These are phyloP conservation scores for Cenchrus americanus DNA, from an alignment of 176 grass and related monocot species.

Conservation along the genomic window DNA sequence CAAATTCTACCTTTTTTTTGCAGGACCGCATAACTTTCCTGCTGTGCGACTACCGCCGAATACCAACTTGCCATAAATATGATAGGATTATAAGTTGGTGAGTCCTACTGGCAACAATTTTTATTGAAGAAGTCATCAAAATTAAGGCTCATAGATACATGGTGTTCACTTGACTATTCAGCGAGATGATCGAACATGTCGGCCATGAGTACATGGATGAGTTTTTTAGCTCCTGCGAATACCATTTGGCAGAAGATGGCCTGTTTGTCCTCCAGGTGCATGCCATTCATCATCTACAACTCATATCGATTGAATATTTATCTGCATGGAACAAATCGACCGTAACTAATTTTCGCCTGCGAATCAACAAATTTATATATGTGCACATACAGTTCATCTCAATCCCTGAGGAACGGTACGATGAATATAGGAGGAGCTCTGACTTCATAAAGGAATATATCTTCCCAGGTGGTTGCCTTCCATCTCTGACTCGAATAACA, in stretches of 20 bases:
- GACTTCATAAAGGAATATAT: conserved; percentile 47
- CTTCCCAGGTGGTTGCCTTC: conserved; percentile 26
- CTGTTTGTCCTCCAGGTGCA: conserved; percentile 63
- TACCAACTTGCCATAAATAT: conserved; percentile 37
- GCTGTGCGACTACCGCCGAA: conserved; percentile 63
- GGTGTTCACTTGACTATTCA: neutral
- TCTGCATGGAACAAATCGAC: too few relatives aligned
- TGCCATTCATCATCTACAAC: neutral
- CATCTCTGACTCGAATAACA: neutral
- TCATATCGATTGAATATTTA: too few relatives aligned
- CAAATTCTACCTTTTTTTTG: neutral
- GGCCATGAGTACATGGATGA: conserved; percentile 69
- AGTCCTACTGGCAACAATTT: too few relatives aligned
- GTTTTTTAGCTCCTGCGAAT: conserved; percentile 60
- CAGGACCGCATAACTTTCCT: conserved; percentile 58
- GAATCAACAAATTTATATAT: neutral
- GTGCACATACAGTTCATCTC: conserved; percentile 50
- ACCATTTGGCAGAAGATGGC: conserved; percentile 56
- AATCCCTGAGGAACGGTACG: conserved; percentile 61
- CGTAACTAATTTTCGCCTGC: too few relatives aligned
- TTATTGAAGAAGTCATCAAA: neutral
- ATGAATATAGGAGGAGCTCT: conserved; percentile 59
- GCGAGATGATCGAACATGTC: conserved; percentile 78
- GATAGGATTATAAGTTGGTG: neutral
- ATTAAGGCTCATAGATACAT: neutral